These are phyloP conservation scores for Aphanomyces euteiches DNA, from an alignment of 352 stramenopile species.

Conservation along the genomic window DNA sequence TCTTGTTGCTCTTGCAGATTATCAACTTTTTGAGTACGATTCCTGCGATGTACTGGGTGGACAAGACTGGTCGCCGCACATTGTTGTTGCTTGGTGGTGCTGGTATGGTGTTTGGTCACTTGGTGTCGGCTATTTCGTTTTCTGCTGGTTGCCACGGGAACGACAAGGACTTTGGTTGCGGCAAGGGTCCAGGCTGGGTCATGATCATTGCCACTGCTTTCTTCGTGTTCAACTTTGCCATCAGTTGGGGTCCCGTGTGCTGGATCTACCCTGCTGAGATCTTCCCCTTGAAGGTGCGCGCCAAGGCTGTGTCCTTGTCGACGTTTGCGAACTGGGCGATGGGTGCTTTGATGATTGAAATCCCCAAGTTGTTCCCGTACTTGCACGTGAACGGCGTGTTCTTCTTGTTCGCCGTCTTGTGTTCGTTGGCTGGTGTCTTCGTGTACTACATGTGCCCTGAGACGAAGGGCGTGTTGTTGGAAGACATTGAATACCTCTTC, in stretches of 20 bases:
- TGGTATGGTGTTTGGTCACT: conserved; percentile 47
- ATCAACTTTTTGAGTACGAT: conserved; percentile 46
- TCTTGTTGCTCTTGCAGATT: conserved; percentile 39
- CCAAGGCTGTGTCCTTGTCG: conserved; percentile 45
- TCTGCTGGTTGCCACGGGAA: conserved; percentile 40
- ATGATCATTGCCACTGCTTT: conserved; percentile 42
- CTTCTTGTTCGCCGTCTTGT: conserved; percentile 47
- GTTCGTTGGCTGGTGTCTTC: conserved; percentile 42
- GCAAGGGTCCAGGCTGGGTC: conserved; percentile 33
- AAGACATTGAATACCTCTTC: conserved; percentile 60
- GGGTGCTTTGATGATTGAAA: conserved; percentile 39
- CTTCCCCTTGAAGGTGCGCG: conserved; percentile 48
- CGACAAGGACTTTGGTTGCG: conserved; percentile 33
- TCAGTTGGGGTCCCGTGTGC: conserved; percentile 51
- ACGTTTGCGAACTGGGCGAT: conserved; percentile 43
- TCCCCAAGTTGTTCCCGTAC: conserved; percentile 51
- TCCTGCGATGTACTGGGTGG: conserved; percentile 43
- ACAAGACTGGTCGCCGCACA: conserved; percentile 38
- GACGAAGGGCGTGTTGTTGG: conserved; percentile 48
- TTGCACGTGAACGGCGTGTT: conserved; percentile 51
- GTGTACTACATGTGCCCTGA: conserved; percentile 52
- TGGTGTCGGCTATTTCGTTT: conserved; percentile 41
- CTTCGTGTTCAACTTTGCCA: conserved; percentile 53
- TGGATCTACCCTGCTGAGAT: conserved; percentile 64
- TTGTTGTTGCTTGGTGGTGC: conserved; percentile 42